These are phyloP conservation scores for sweet orange (Citrus sinensis) DNA, from an alignment of 345 rosid genomes.

Conservation along the genomic window DNA sequence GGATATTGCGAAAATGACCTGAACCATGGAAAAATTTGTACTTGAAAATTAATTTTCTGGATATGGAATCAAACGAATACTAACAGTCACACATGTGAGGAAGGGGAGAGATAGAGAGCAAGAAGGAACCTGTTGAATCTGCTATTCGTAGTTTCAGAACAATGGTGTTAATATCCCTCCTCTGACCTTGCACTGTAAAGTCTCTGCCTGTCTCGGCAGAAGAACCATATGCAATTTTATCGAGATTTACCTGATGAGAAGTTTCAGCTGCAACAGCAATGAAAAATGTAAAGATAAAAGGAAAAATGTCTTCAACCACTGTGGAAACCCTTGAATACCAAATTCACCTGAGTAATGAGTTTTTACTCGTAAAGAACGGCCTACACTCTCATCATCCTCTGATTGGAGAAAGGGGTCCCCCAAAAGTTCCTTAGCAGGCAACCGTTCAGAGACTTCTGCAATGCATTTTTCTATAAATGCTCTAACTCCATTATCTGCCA, in stretches of 20 bases:
- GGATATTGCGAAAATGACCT: constrained; percentile 88
- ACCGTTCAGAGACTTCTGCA: constrained; percentile 64
- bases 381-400: constrained; percentile 45
- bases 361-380: constrained; percentile 28
- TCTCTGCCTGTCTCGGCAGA: constrained; percentile 43
- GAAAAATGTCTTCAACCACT: not conserved
- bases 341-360: constrained; percentile 36
- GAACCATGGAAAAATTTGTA: constrained; percentile 11
- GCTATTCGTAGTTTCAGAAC: constrained; percentile 82
- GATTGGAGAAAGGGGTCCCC: constrained; percentile 79
- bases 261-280: constrained; percentile 36
- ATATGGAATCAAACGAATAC: not conserved
- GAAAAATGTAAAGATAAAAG: constrained; percentile 9
- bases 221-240: constrained; percentile 23
- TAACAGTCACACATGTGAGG: not conserved
- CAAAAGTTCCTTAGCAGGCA: constrained; percentile 80
- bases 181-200: constrained; percentile 78
- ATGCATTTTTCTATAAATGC: constrained; percentile 89
- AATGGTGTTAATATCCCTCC: constrained; percentile 69
- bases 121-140: constrained; percentile 71
- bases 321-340: not conserved
- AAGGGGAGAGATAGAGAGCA: constrained; percentile 14
- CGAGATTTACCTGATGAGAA: constrained; percentile 20
- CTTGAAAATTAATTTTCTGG: not conserved
- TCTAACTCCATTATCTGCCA: constrained; percentile 59